A percentile compares a stretch with the other conserved stretches of the same genome.
Evolutionary conservation across 2,329 filamentous ascomycete species (phyloP).

Genomic region (Trichoderma sp.): DNA sequence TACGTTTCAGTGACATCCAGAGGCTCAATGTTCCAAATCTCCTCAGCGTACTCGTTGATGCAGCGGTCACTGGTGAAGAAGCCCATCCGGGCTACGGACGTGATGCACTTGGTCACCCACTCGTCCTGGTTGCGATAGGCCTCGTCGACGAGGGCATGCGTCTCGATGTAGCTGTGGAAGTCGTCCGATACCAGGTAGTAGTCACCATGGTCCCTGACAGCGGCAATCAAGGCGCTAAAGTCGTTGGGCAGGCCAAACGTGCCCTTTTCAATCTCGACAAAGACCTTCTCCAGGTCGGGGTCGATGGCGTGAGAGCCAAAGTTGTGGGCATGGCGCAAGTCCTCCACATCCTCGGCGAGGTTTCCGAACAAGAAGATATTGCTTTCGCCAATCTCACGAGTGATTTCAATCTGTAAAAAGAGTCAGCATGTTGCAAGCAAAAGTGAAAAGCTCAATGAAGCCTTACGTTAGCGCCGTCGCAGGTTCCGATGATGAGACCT

Average conservation of each 20-base stretch:
- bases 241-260: slow-evolving; percentile 76
- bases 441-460: not conserved
- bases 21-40: slow-evolving; percentile 96
- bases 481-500: slow-evolving; percentile 95
- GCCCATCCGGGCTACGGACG: slow-evolving; percentile 87
- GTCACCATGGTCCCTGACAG: slow-evolving; percentile 89
- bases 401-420: slow-evolving; percentile 76
- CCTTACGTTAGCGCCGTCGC: slow-evolving; percentile 92
- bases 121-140: slow-evolving; percentile 88
- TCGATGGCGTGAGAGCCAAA: slow-evolving; percentile 81
- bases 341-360: slow-evolving; percentile 92
- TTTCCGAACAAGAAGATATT: slow-evolving; percentile 99
- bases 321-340: slow-evolving; percentile 84
- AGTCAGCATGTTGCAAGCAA: not conserved
- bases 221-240: slow-evolving; percentile 80
- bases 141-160: slow-evolving; percentile 86
- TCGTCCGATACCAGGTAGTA: slow-evolving; percentile 98
- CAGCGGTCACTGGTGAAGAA: slow-evolving; percentile 96
- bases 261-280: slow-evolving; percentile 74
- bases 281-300: slow-evolving; percentile 73
- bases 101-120: slow-evolving; percentile 89
- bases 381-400: slow-evolving; percentile 90
- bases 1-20: slow-evolving; percentile 47
- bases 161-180: slow-evolving; percentile 91
- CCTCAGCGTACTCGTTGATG: slow-evolving; percentile 96